Evolutionary conservation across 768 basidiomycete genomes (phyloP).

Genomic region (Clitopilus passeckerianus): DNA sequence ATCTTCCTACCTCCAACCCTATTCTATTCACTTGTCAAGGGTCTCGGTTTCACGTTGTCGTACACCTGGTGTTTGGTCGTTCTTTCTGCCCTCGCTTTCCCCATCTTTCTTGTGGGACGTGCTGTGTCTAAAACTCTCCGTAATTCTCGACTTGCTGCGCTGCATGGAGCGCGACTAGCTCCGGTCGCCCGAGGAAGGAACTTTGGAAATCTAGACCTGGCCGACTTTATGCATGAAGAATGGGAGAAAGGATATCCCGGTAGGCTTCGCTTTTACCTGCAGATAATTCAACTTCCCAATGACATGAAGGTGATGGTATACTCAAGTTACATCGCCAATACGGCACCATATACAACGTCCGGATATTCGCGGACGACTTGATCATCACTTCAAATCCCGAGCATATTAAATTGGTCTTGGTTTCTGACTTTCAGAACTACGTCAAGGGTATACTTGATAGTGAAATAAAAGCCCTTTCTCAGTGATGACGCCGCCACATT

Average conservation of each 20-base stretch:
- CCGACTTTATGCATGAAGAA: slow-evolving; percentile 28
- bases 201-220: slow-evolving; percentile 42
- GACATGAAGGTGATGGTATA: slow-evolving; percentile 35
- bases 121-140: slow-evolving; percentile 20
- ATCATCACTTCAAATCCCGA: slow-evolving; percentile 47
- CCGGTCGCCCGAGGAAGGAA: slow-evolving; percentile 30
- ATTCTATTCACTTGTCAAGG: slow-evolving; percentile 7
- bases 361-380: slow-evolving; percentile 38
- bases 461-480: too few species aligned
- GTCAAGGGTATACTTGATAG: slow-evolving; percentile 39
- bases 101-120: slow-evolving; percentile 23
- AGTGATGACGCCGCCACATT: neutral
- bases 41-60: slow-evolving; percentile 21
- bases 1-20: slow-evolving; percentile 13
- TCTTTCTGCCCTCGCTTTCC: slow-evolving; percentile 24
- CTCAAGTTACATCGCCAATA: slow-evolving; percentile 22
- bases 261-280: slow-evolving; percentile 13
- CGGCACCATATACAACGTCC: slow-evolving; percentile 41
- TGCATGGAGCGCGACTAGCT: slow-evolving; percentile 40
- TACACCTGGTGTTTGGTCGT: slow-evolving; percentile 27
- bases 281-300: neutral
- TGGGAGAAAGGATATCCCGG: slow-evolving; percentile 46
- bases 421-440: slow-evolving; percentile 55
- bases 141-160: slow-evolving; percentile 32
- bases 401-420: slow-evolving; percentile 53